phyloP scores from a whole-genome alignment of 176 grass and related monocot species.

The Aegilops sharonensis region DNA sequence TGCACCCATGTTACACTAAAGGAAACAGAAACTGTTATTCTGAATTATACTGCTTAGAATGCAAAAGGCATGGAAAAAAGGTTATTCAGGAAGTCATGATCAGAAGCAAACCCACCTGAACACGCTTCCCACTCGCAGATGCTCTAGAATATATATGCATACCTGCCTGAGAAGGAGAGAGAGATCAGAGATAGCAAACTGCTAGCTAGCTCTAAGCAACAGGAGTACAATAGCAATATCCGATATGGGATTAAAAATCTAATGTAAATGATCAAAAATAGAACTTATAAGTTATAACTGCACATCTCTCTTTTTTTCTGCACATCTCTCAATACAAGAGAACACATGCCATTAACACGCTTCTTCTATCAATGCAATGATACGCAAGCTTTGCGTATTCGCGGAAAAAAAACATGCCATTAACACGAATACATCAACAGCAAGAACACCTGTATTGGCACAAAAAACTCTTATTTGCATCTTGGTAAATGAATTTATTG shows the following conservation, averaged over 20 bases:
- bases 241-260: not conserved
- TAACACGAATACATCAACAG: not conserved
- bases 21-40: slow-evolving; percentile 18
- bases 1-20: slow-evolving; percentile 96
- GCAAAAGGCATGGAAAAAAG: slow-evolving; percentile 9
- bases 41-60: slow-evolving; percentile 7
- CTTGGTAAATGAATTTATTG: not conserved
- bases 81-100: not conserved
- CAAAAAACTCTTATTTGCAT: not conserved
- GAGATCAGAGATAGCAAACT: slow-evolving; percentile 6
- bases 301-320: not conserved
- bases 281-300: not conserved
- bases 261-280: not conserved
- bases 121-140: slow-evolving; percentile 81
- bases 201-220: not conserved
- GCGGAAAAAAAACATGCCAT: not conserved
- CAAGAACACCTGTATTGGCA: not conserved
- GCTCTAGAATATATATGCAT: slow-evolving; percentile 99
- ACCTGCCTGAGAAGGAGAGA: slow-evolving; percentile 64
- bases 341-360: not conserved
- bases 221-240: not conserved
- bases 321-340: not conserved
- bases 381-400: too few relatives aligned
- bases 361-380: too few relatives aligned
- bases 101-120: slow-evolving; percentile 64